Percentiles rank a stretch among this genome's conserved stretches.
phyloP scores from a whole-genome alignment of 768 basidiomycete genomes.

The Strobilomyces echinocephalus region DNA sequence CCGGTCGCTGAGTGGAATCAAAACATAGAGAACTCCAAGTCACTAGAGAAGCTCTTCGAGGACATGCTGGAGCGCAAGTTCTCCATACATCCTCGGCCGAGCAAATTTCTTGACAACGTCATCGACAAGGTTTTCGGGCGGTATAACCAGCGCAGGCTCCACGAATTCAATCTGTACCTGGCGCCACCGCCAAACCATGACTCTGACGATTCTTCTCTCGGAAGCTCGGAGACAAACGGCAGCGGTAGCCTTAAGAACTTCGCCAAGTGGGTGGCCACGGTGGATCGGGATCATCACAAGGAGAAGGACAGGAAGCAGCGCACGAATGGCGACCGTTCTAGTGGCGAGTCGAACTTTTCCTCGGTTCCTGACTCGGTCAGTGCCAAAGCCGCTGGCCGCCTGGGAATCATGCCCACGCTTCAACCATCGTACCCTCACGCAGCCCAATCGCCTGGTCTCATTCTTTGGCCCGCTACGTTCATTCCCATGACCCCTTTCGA shows the following conservation, averaged over 20 bases:
- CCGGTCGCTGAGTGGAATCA: conserved; percentile 37
- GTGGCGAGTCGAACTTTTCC: conserved; percentile 21
- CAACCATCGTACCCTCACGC: conserved; percentile 23
- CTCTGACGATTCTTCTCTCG: conserved; percentile 17
- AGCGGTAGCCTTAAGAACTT: conserved; percentile 22
- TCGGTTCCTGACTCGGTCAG: conserved; percentile 28
- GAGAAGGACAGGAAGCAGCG: conserved; percentile 23
- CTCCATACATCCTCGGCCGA: conserved; percentile 49
- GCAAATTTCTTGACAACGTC: conserved; percentile 43
- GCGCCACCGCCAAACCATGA: conserved; percentile 40
- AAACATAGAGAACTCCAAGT: conserved; percentile 36
- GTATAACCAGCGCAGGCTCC: conserved; percentile 38
- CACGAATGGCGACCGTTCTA: conserved; percentile 24
- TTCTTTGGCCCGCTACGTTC: conserved; percentile 57
- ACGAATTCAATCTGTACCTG: conserved; percentile 51
- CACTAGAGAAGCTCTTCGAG: conserved; percentile 55
- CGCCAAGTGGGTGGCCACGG: conserved; percentile 33
- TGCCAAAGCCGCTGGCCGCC: conserved; percentile 35
- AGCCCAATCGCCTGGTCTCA: conserved; percentile 57
- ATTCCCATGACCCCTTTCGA: conserved; percentile 53
- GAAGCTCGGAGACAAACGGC: conserved; percentile 26
- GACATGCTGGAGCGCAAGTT: conserved; percentile 53
- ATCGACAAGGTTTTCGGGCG: conserved; percentile 50
- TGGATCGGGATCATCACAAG: conserved; percentile 34
- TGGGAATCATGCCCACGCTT: conserved; percentile 30